These are phyloP conservation scores for Mucor indicus DNA, from an alignment of 371 early-diverging fungal genomes.

Conservation along the genomic window DNA sequence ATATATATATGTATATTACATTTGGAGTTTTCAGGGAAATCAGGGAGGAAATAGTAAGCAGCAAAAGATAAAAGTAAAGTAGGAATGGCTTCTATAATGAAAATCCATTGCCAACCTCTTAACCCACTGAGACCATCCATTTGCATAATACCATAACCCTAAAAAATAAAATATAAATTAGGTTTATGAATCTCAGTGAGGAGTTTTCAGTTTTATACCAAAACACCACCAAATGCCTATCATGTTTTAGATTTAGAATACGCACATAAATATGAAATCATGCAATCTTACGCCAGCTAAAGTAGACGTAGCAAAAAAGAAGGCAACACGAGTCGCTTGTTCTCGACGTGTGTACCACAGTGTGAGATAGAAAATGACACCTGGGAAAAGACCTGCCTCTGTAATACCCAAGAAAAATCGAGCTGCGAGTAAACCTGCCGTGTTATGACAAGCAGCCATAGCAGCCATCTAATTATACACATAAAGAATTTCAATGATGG, in stretches of 20 bases:
- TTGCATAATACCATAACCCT: conserved; percentile 57
- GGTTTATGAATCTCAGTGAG: no score
- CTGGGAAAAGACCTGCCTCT: conserved; percentile 65
- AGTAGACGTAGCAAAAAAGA: conserved; percentile 64
- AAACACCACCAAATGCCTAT: conserved; percentile 55
- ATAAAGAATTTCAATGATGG: not conserved
- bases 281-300: conserved; percentile 62
- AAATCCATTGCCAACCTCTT: conserved; percentile 70
- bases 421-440: conserved; percentile 50
- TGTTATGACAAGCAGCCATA: conserved; percentile 44
- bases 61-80: conserved; percentile 59
- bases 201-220: no score
- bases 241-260: no score
- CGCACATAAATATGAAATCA: no score
- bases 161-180: no score
- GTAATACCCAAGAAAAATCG: conserved; percentile 73
- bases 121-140: conserved; percentile 52
- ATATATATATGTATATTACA: conserved; percentile 35
- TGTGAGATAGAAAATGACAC: conserved; percentile 49
- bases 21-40: conserved; percentile 68
- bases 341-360: conserved; percentile 59
- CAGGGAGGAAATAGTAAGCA: conserved; percentile 63
- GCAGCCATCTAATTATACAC: conserved; percentile 37
- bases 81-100: conserved; percentile 73
- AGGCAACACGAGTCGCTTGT: conserved; percentile 67